Base-by-base conservation (phyloP, 2,329 filamentous ascomycete genomes). In the Delphinella strobiligena region DNA sequence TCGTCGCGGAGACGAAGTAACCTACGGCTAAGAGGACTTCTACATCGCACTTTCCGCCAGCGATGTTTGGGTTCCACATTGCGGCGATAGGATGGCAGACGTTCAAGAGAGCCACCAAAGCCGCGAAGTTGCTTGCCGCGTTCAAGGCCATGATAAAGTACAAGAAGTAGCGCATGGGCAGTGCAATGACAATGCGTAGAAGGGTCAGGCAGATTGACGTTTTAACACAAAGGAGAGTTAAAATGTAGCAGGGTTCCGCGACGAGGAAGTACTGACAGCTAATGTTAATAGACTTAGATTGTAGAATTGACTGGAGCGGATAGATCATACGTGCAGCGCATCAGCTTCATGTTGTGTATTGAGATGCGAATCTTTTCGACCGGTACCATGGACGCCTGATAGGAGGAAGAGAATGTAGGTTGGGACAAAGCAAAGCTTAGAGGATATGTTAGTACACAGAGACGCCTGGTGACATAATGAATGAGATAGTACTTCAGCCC, bases 171-270 rank as follows among this genome's bases (percentile, higher is more conserved):
- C 39, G 17, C 16, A 44, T 14, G 10, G 19, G 27, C 15, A 12
- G 12, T 27, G 22, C 22, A 7, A 12, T 7, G 12, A 12, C 22
- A 27, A 73, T 58, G 36, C 68, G 64, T 15, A 71, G 62, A 34
- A 72, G 62, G 37, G 70, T 67, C 17, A 69, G 53, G 11, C 58
- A 66, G 32, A 73, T 66, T 1, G 68, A 66, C 17, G 67, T 56
- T 42, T 69, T 70, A 38, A 67, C 59, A 11, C 64, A 52, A 36
- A 63, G 58, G 19, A 60, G 65, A 9, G 61, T 60, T 39, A 67
- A 49, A 12, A 67, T 61, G 48, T 72, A 73, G 44, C 63, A 61
- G 5, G 66, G 52, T 47, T 72, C 67, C 38, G 66, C 67, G 12
- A 72, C 56, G 56, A 66, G 71, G 64, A 66, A 71, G 36, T 53